Evolutionary conservation across 129 eudicot species (phyloP), one percentile per base, ranked within the genome.

Genomic region (Flaveria sonorensis): DNA sequence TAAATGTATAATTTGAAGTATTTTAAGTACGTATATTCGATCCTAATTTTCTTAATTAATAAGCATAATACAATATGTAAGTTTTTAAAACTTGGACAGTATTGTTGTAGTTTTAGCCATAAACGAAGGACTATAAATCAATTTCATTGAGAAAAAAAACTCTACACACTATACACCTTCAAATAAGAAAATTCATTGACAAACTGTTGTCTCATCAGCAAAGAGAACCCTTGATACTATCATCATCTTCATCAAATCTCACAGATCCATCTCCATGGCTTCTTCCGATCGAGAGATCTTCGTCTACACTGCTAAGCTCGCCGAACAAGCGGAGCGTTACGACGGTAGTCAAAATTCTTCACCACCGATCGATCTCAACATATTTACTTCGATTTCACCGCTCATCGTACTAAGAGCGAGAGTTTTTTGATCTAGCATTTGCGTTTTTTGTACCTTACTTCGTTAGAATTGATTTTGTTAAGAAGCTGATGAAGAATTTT

Each of bases 251-350:
- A 57, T 28, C 72, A 21, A 63, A 70, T 60, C 66, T 76, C 73
- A 72, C 55, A 72, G 81, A 71, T 72, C 72, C 55, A 71, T 48
- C 36, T 47, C 56, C 66, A 72, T 72, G 78, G 83, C 83, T 52
- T 59, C 82, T 70, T 69, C 82, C 61, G 78, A 79, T 47, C 83
- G 83, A 46, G 83, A 79, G 60, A 60, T 72, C 62, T 79, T 79
- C n/a, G 83, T 79, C 59, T 79, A 79, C 72, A 79, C 83, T 40
- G 82, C 82, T 60, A 79, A 79, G 77, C 82, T 79, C 77, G 77
- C 82, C 28, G 82, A 79, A 62, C 82, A 79, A 72, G 83, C 83
- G n/a, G 83, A 79, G 12, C 83, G 83, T 55, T 79, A 72, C 24
- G 83, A 79, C 20, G 78, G 83, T 79, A 13, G 45, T 62, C 14